Percentiles rank a stretch among this genome's conserved stretches.
Conservation (phyloP, 2,329 filamentous ascomycete genomes). For the Venturia nashicola region DNA sequence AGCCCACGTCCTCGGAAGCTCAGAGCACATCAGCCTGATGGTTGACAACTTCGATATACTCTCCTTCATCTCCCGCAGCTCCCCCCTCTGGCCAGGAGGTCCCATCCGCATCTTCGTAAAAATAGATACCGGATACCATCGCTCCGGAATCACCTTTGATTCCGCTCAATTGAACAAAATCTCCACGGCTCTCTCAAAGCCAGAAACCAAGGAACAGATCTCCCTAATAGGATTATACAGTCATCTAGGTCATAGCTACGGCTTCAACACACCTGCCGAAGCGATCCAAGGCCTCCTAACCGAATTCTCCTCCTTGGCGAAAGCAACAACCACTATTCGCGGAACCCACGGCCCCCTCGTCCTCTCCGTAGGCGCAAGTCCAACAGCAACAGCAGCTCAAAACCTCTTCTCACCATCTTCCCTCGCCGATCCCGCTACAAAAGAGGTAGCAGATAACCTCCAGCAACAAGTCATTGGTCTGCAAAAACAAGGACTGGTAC, state of each 20-base stretch:
- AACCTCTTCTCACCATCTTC: not conserved
- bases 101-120: conserved; percentile 52
- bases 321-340: conserved; percentile 21
- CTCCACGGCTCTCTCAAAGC: conserved; percentile 31
- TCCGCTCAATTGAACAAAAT: conserved; percentile 35
- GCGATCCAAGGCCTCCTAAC: conserved; percentile 46
- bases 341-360: conserved; percentile 24
- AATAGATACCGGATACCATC: conserved; percentile 60
- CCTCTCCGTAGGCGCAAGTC: conserved; percentile 65
- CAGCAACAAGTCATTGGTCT: not conserved
- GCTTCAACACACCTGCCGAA: conserved; percentile 38
- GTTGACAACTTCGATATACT: not conserved
- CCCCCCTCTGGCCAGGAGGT: not conserved
- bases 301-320: conserved; percentile 41
- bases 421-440: not conserved
- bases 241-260: conserved; percentile 64
- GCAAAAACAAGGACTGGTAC: conserved; percentile 12
- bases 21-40: not conserved
- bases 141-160: conserved; percentile 51
- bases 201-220: conserved; percentile 27
- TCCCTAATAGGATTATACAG: conserved; percentile 55
- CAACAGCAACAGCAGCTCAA: conserved; percentile 33
- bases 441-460: not conserved
- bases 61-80: not conserved
- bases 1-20: conserved; percentile 19